Conservation (phyloP, 345 rosid genomes). For the Citrus glauca region DNA sequence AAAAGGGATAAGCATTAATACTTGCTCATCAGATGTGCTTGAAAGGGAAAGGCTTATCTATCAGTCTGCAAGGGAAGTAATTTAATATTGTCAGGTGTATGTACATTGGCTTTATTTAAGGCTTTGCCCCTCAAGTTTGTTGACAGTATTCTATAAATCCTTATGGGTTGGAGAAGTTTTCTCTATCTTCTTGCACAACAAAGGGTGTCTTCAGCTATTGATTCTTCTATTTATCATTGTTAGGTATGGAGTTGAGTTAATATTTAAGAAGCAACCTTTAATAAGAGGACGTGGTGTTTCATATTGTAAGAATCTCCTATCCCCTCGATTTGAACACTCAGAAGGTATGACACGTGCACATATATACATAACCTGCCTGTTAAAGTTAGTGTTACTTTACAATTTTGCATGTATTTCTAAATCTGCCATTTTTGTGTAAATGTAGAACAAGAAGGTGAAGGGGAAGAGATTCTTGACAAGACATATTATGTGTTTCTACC, state of each 20-base stretch:
- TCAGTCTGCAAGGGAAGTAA: conserved; percentile 21
- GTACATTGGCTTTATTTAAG: not conserved
- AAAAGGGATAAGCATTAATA: conserved; percentile 34
- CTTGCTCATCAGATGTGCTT: conserved; percentile 46
- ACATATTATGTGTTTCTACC: conserved; percentile 95
- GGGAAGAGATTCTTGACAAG: conserved; percentile 73
- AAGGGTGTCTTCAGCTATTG: conserved; percentile 44
- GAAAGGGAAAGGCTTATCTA: conserved; percentile 40
- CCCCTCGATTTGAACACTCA: conserved; percentile 90
- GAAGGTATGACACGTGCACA: conserved; percentile 40
- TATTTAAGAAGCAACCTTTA: conserved; percentile 65
- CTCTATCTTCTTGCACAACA: conserved; percentile 47
- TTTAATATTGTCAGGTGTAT: conserved; percentile 19
- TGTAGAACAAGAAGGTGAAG: conserved; percentile 48
- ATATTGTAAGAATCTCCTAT: conserved; percentile 91
- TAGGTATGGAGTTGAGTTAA: conserved; percentile 93
- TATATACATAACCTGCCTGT: not conserved
- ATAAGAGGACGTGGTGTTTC: conserved; percentile 98
- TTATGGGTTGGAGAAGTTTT: conserved; percentile 41
- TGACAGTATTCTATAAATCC: conserved; percentile 30
- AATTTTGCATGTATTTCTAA: conserved; percentile 16
- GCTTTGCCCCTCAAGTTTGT: not conserved
- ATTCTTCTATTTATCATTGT: conserved; percentile 28
- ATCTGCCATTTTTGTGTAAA: not conserved
- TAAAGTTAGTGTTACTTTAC: not conserved